Evolutionary conservation across 2,329 filamentous ascomycete genomes (phyloP).

Genomic region (Sporothrix sp.): DNA sequence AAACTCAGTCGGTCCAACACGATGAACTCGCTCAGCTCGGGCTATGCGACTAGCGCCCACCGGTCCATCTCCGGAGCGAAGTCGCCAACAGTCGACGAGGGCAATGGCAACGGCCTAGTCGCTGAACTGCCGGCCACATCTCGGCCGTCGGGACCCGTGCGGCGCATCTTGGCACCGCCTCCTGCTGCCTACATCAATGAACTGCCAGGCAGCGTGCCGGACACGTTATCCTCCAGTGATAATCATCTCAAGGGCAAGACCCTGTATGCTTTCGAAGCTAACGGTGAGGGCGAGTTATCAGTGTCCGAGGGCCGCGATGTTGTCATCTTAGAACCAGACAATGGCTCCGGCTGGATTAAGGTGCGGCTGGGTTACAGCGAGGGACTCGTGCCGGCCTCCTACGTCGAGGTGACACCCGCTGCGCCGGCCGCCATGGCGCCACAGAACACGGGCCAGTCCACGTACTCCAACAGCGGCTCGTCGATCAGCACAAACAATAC

Average conservation of each 20-base stretch:
- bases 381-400: slow-evolving; percentile 79
- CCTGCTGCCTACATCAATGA: slow-evolving; percentile 70
- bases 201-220: slow-evolving; percentile 43
- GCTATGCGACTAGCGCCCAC: slow-evolving; percentile 70
- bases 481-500: slow-evolving; percentile 40
- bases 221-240: slow-evolving; percentile 28
- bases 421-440: slow-evolving; percentile 35
- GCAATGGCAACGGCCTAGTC: slow-evolving; percentile 38
- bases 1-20: slow-evolving; percentile 71
- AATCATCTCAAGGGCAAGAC: slow-evolving; percentile 68
- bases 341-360: slow-evolving; percentile 85
- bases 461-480: slow-evolving; percentile 67
- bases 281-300: slow-evolving; percentile 69
- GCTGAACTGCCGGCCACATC: slow-evolving; percentile 23
- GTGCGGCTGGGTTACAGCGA: slow-evolving; percentile 65
- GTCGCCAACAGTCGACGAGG: slow-evolving; percentile 32
- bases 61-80: slow-evolving; percentile 60
- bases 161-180: slow-evolving; percentile 77
- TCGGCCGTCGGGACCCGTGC: slow-evolving; percentile 40
- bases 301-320: slow-evolving; percentile 73
- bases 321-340: slow-evolving; percentile 72
- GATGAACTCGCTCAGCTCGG: slow-evolving; percentile 81
- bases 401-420: slow-evolving; percentile 58
- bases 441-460: slow-evolving; percentile 42
- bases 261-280: slow-evolving; percentile 78